Conservation (phyloP, 2,329 filamentous ascomycete species). For the Venturia aucupariae region DNA sequence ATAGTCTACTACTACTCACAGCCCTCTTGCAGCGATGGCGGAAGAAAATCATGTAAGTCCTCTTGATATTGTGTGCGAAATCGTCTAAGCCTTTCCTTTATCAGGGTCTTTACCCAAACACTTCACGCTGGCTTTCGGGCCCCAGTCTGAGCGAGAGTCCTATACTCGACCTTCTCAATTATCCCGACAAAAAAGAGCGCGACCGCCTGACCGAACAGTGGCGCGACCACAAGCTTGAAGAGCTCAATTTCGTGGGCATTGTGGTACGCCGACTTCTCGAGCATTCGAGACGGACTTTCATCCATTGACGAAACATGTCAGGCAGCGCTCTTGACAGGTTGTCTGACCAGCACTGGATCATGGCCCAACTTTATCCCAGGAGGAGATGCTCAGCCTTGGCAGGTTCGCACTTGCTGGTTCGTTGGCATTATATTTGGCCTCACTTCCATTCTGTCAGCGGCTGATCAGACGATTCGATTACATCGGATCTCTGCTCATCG, state of each 20-base stretch:
- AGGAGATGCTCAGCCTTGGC: conserved; percentile 31
- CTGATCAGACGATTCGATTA: conserved; percentile 34
- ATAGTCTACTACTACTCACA: too few species aligned
- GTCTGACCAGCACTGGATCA: conserved; percentile 34
- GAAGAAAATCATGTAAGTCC: not conserved
- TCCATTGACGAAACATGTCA: not conserved
- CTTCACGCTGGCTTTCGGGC: not conserved
- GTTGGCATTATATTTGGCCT: conserved; percentile 40
- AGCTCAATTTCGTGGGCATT: conserved; percentile 35
- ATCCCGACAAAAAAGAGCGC: conserved; percentile 24
- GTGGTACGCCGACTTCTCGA: conserved; percentile 22
- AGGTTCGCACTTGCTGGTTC: conserved; percentile 34
- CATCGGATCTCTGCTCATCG: conserved; percentile 34
- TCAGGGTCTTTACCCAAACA: not conserved
- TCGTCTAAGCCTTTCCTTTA: not conserved
- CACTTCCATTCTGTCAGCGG: conserved; percentile 39
- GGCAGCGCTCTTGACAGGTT: conserved; percentile 30
- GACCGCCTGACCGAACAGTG: conserved; percentile 30
- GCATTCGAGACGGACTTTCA: not conserved
- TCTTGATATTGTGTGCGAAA: not conserved
- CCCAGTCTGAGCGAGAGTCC: conserved; percentile 25
- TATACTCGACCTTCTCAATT: conserved; percentile 30
- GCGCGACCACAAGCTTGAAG: conserved; percentile 32
- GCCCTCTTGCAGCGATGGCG: not conserved
- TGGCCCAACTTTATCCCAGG: conserved; percentile 35